phyloP scores from a whole-genome alignment of 1,139 yeast species.

The Geotrichum candidum region DNA sequence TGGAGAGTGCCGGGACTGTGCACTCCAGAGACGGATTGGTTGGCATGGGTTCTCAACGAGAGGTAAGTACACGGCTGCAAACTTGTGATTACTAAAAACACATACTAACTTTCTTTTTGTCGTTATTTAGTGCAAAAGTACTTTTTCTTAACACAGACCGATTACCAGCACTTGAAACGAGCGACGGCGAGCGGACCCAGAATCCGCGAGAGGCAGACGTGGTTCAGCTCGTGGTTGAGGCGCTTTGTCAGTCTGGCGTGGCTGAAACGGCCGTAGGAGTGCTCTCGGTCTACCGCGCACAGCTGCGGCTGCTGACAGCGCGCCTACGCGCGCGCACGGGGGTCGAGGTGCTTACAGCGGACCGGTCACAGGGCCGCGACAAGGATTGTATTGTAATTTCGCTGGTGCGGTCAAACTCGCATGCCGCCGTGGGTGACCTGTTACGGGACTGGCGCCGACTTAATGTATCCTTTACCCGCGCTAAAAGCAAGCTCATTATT shows the following conservation, averaged over 20 bases:
- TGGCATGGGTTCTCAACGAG: constrained; percentile 43
- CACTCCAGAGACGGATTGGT: constrained; percentile 37
- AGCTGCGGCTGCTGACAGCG: constrained; percentile 51
- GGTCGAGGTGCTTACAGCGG: constrained; percentile 62
- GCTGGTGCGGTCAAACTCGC: constrained; percentile 71
- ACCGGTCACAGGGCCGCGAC: constrained; percentile 93
- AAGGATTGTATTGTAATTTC: constrained; percentile 86
- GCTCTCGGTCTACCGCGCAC: constrained; percentile 84
- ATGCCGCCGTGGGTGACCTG: constrained; percentile 67
- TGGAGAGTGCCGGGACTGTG: constrained; percentile 12
- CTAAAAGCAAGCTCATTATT: constrained; percentile 73
- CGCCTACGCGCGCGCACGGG: constrained; percentile 38
- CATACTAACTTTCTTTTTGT: background rate
- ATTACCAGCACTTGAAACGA: constrained; percentile 50
- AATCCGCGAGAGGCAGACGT: constrained; percentile 68
- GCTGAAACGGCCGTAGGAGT: constrained; percentile 61
- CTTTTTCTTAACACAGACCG: constrained; percentile 73
- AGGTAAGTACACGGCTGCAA: constrained; percentile 25
- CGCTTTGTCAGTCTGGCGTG: constrained; percentile 57
- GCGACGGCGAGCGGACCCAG: constrained; percentile 59
- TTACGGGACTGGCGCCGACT: constrained; percentile 85
- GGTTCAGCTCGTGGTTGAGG: constrained; percentile 56
- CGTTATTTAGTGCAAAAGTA: constrained; percentile 40
- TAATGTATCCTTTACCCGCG: constrained; percentile 91
- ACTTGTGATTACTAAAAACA: background rate